Percentiles rank a stretch among this genome's conserved stretches.
Conservation (phyloP, 2,329 filamentous ascomycete species). For the Lojkania enalia region DNA sequence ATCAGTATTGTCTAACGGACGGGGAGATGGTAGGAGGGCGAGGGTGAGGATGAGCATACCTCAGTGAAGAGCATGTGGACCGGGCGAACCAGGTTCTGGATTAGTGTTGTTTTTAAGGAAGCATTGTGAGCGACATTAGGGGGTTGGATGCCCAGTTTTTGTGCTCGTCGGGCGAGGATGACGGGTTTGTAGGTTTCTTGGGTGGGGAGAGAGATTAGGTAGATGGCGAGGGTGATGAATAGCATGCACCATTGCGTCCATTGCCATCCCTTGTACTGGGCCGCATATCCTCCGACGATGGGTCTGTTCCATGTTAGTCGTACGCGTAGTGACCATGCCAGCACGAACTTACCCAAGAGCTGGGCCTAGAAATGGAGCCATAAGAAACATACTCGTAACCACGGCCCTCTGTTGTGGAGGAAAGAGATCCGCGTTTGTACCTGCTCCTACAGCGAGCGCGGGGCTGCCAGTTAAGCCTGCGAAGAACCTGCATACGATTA, state of each 20-base stretch:
- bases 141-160: conserved; percentile 32
- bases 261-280: conserved; percentile 51
- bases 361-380: conserved; percentile 48
- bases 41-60: too few relatives aligned
- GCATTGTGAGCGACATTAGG: conserved; percentile 11
- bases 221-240: conserved; percentile 45
- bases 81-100: conserved; percentile 54
- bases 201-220: conserved; percentile 47
- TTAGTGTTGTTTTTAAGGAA: conserved; percentile 29
- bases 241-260: conserved; percentile 52
- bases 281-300: conserved; percentile 50
- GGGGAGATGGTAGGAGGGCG: too few relatives aligned
- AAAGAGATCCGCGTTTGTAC: conserved; percentile 48
- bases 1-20: not conserved
- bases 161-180: conserved; percentile 48
- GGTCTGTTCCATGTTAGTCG: conserved; percentile 29
- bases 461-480: conserved; percentile 71
- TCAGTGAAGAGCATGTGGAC: conserved; percentile 50
- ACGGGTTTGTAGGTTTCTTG: conserved; percentile 60
- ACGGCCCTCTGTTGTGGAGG: conserved; percentile 36
- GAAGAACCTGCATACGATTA: conserved; percentile 66
- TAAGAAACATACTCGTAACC: conserved; percentile 42
- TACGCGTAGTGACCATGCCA: not conserved
- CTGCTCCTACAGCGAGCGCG: conserved; percentile 50
- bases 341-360: conserved; percentile 34